Base-by-base conservation (phyloP, 2,329 filamentous ascomycete species). In the Zymoseptoria crescenta region DNA sequence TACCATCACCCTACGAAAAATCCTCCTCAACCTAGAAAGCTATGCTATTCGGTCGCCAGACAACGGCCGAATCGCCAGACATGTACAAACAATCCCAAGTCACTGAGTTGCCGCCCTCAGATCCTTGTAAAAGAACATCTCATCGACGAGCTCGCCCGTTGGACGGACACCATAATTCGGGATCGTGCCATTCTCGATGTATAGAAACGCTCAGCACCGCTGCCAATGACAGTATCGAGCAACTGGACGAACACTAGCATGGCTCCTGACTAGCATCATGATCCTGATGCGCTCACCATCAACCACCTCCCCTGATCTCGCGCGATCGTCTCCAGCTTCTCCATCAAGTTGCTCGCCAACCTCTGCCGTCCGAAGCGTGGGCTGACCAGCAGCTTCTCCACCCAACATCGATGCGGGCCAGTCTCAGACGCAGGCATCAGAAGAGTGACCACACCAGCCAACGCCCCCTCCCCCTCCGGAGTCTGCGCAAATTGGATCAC, bases 61-160 rank as follows among this genome's bases (percentile, higher is more conserved):
- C 35, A 13, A 45, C 35, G 35, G 35, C 35, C 13, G 35, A 45
- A 5, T n/a, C 35, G 35, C 35, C 13, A 45, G 35, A 45, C 35
- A 45, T 45, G 35, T 45, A 45, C 35, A 45, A 45, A 45, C 35
- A 45, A 45, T 45, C n/a, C 35, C 35, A 45, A 16, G 16, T 16
- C 35, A 45, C 35, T 6, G 35, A 45, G 49, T 2, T 45, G 35
- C 28, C 19, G 20, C 55, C 56, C 65, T 65, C 55, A 86, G 72
- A 59, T 82, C 77, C 71, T 85, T 86, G 70, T 84, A 86, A 65
- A 84, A 83, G 64, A 84, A 82, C 0, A 79, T 77, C 56, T 78
- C 79, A 61, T 80, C 79, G 62, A 76, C 78, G 57, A 81, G 69
- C 51, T 76, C 77, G 27, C 80, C 77, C 9, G 54, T 58, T 19